A percentile compares a stretch with the other conserved stretches of the same genome.
Evolutionary conservation across 2,329 filamentous ascomycete species (phyloP).

Genomic region (Penicillium sp.): DNA sequence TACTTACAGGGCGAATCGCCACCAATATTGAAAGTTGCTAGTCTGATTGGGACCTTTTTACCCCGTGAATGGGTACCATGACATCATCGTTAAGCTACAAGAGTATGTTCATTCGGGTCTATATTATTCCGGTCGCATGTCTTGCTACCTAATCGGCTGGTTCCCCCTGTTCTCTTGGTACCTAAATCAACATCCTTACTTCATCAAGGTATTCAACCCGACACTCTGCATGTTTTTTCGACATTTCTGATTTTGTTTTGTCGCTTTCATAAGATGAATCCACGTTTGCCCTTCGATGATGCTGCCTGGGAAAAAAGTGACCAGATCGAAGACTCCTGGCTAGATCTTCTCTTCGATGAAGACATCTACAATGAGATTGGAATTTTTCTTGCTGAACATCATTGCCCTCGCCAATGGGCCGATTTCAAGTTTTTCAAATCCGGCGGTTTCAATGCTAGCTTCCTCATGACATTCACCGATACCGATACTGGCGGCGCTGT

Average conservation of each 20-base stretch:
- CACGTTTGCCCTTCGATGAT: slow-evolving; percentile 8
- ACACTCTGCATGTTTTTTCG: no score
- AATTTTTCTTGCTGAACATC: slow-evolving; percentile 1
- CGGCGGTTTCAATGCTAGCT: slow-evolving; percentile 18
- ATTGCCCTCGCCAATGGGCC: not conserved
- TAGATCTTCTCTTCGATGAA: not conserved
- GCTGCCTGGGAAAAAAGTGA: slow-evolving; percentile 9
- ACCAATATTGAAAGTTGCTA: no score
- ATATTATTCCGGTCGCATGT: no score
- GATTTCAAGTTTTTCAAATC: not conserved
- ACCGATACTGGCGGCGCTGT: slow-evolving; percentile 12
- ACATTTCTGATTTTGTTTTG: not conserved
- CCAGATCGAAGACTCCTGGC: slow-evolving; percentile 4
- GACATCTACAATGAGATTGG: slow-evolving; percentile 4
- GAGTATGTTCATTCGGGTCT: no score
- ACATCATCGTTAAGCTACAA: no score
- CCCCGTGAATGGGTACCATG: no score
- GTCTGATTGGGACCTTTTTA: no score
- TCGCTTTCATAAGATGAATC: not conserved
- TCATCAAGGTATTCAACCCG: no score
- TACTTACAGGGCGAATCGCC: no score
- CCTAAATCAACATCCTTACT: no score
- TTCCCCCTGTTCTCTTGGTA: no score
- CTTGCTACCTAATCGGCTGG: no score
- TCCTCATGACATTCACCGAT: slow-evolving; percentile 20